Base-by-base conservation (phyloP, 306 rosid species). In the Oxytropis ochrocephala region DNA sequence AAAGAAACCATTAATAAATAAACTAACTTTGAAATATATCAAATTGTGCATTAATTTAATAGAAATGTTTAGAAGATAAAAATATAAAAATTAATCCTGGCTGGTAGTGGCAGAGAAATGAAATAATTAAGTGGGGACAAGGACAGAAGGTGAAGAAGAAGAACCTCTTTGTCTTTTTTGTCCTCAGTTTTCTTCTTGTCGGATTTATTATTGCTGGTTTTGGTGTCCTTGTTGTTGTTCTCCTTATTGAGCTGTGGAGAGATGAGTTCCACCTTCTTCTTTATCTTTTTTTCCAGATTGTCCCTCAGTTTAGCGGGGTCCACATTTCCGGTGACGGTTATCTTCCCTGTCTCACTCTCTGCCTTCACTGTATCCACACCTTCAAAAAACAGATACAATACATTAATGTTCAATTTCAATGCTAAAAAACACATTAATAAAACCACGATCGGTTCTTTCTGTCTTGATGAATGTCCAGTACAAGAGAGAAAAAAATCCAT, bases 251-350 rank as follows among this genome's bases (percentile, higher is more conserved):
- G 89, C 35, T 77, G 90, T 1, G 99, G 97, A 14, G 95, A 88
- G 21, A 94, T 0, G 2, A 91, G 78, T 49, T 85, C 95, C n/a
- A 91, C 99, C 61, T 91, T 88, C 91, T 84, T 94, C 83, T 77
- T 87, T n/a, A 66, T 51, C 79, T 87, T 94, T 61, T 72, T 74
- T 0, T 85, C 84, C 1, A 94, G 82, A 36, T 48, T 64, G 10
- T 94, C 92, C 27, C 82, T 68, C 67, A 94, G 48, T 6, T 80
- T 81, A 0, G 54, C 14, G 68, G 99, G 95, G 79, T 94, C 96
- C 41, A 91, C 73, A 11, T 80, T 88, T 0, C 99, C 99, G 73
- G 72, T 50, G 16, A 91, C 78, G 0, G 96, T 88, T 53, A 94
- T 61, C 78, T 87, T 91, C 73, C 84, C 88, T 48, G 86, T 56